Base-by-base conservation (phyloP, 1,284 basidiomycete species). In the Heliocybe sulcata region DNA sequence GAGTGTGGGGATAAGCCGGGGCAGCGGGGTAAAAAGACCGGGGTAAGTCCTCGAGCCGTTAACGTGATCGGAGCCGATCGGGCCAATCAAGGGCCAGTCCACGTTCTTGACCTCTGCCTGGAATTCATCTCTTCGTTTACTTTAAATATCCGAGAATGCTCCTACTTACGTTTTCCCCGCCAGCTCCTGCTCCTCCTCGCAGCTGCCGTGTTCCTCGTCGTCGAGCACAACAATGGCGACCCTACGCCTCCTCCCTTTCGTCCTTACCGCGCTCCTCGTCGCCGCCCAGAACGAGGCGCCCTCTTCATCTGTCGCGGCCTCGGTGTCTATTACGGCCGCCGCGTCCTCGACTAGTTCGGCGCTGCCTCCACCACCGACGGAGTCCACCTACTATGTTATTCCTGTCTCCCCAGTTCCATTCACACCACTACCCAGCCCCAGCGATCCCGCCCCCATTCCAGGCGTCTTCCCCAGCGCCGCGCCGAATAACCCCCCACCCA, bases 381-480 rank as follows among this genome's bases (percentile, higher is more conserved):
- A 49, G 22, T 26, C 47, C 4, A 29, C 23, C 47, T 29, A 29
- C 47, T 26, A 26, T 16, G 27, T 29, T 22, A 25, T 49, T 22
- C 47, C 47, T 22, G 25, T 49, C 47, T 49, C 47, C n/a, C 27
- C 47, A 6, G 22, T 26, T 22, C 9, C 47, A 6, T 49, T 49
- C 47, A 29, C 47, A 25, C 47, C 47, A 16, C 27, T 26, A 8
- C 47, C 47, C 22, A 23, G 14, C 8, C 47, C 47, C 27, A n/a
- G 14, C 22, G 20, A 49, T 22, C 47, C 47, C 27, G 23, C 9
- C 11, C 47, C 47, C 20, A 49, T 49, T 22, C 22, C 47, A 14
- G 47, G 47, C 27, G 47, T 49, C 22, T 49, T 49, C 20, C 47
- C 47, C 27, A 49, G 47, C 27, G 47, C 47, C 25, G 27, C 11